phyloP scores from a whole-genome alignment of 352 stramenopile species.

The Phytophthora melonis region DNA sequence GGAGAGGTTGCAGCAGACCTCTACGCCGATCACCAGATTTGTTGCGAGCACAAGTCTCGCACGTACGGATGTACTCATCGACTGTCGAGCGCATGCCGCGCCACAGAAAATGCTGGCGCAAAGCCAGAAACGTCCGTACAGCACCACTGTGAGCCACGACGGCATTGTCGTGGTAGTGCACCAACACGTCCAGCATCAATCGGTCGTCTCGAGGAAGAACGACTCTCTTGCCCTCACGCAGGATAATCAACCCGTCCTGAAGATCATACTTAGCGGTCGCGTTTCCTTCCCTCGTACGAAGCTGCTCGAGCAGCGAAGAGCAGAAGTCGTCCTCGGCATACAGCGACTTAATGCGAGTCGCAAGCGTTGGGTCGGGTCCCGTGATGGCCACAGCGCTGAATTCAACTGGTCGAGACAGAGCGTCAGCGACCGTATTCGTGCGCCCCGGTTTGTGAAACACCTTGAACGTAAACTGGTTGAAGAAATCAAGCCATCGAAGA shows the following conservation, averaged over 20 bases:
- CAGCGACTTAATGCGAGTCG: too few species aligned
- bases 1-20: background rate
- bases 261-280: background rate
- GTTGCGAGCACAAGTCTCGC: background rate
- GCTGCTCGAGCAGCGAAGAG: background rate
- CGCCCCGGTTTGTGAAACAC: background rate
- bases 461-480: background rate
- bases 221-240: background rate
- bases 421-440: too few species aligned
- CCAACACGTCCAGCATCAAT: background rate
- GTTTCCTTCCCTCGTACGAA: background rate
- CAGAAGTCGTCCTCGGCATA: background rate
- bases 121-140: background rate
- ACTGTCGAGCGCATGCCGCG: background rate
- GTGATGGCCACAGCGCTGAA: too few species aligned
- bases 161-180: background rate
- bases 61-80: background rate
- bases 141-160: background rate
- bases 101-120: background rate
- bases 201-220: background rate
- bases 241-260: background rate
- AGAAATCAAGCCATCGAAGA: background rate
- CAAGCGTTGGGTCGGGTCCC: too few species aligned
- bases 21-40: background rate
- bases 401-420: too few species aligned